phyloP scores from a whole-genome alignment of 177 flowering plant species.

The Telopea speciosissima region DNA sequence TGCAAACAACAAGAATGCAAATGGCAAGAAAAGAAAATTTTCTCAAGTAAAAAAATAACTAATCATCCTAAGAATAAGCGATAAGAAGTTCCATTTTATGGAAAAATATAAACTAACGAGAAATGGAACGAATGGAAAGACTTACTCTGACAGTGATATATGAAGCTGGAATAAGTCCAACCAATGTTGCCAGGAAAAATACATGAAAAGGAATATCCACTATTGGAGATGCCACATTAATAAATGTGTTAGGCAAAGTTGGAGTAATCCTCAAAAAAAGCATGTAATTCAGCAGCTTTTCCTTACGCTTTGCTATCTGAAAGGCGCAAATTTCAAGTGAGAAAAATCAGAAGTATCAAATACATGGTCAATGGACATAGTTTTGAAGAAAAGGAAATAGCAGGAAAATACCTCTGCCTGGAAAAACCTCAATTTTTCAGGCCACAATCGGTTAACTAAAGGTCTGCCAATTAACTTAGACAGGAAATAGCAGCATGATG shows the following conservation, averaged over 20 bases:
- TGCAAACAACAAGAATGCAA: neutral
- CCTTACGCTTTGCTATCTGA: slow-evolving; percentile 86
- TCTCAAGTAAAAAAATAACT: no score
- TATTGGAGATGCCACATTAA: slow-evolving; percentile 96
- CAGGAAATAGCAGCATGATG: slow-evolving; percentile 87
- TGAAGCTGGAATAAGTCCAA: slow-evolving; percentile 92
- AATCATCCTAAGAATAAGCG: no score
- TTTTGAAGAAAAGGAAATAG: no score
- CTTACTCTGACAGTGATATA: slow-evolving; percentile 88
- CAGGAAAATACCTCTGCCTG: slow-evolving; percentile 74
- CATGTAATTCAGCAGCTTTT: slow-evolving; percentile 92
- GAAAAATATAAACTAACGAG: neutral
- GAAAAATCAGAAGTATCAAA: neutral
- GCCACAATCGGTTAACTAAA: slow-evolving; percentile 85
- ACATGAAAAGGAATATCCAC: slow-evolving; percentile 95
- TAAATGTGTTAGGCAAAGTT: slow-evolving; percentile 89
- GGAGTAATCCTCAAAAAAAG: slow-evolving; percentile 96
- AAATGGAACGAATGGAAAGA: slow-evolving; percentile 2
- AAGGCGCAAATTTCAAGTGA: slow-evolving; percentile 3
- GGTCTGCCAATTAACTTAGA: slow-evolving; percentile 96
- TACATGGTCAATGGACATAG: neutral
- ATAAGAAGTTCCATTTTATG: no score
- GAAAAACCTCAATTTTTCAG: slow-evolving; percentile 82
- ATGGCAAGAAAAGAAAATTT: no score
- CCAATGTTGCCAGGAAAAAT: slow-evolving; percentile 79